Evolutionary conservation across 106 monocot species (phyloP), one percentile per base, ranked within the genome.

Genomic region (Phalaenopsis equestris): DNA sequence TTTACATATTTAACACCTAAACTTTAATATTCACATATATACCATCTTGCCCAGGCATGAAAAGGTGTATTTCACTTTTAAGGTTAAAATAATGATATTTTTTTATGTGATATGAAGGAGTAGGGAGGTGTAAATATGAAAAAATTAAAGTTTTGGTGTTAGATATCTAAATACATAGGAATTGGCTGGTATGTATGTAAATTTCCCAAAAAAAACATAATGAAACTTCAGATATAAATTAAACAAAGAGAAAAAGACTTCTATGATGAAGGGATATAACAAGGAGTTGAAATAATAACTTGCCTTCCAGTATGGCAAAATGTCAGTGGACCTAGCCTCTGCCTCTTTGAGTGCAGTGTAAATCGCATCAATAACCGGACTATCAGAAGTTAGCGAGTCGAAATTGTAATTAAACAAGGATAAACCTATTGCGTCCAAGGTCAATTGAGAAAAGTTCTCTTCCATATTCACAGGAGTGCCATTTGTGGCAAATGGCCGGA

Each of bases 321-420:
- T 90, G 83, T 98, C 98, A 36, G 98, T 98, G 39, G 97, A 87
- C 21, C 98, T 92, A 84, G 88, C 85, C 80, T 98, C 98, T 18
- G 94, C 91, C 79, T 98, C 98, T 75, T 94, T 98, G 36, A 98
- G 76, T 75, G 98, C 98, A 83, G 98, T 91, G 74, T 98, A 98
- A 77, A 98, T 94, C 41, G 94, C 98, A 78, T 91, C 98, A 78
- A 98, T 98, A 56, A 98, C 98, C 18, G 98, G 94, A 80, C 98
- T 98, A 64, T 98, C 91, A 12, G 94, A 81, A 30, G 86, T 89
- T 45, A 98, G 90, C 3, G 98, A 92, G 75, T 98, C 98, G 80
- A 98, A 98, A 79, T 98, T 91, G 84, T 92, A 98, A 78, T 98
- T 98, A 84, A 98, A 98, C 79, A 98, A 81, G 4, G 98, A 94